Evolutionary conservation across 306 rosid species (phyloP).

Genomic region (Trichosanthes cucumerina): DNA sequence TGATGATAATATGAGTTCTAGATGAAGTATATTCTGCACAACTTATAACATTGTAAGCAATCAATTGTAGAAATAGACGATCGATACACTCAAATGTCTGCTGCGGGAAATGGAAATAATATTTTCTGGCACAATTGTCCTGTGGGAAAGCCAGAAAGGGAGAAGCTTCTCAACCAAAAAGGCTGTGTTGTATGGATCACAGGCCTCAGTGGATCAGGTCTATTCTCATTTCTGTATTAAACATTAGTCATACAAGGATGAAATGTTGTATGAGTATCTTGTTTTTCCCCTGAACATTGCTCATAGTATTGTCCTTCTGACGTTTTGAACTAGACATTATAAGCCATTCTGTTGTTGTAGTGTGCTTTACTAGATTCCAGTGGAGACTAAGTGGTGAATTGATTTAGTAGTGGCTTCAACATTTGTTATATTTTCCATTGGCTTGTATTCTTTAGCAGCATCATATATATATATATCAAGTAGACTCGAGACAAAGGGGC

Average conservation of each 20-base stretch:
- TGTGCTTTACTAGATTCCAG: background rate
- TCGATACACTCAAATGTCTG: conserved; percentile 31
- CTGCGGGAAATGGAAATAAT: conserved; percentile 54
- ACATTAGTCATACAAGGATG: background rate
- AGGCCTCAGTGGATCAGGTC: conserved; percentile 91
- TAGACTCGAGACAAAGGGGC: background rate
- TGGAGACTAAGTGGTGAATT: background rate
- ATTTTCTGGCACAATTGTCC: conserved; percentile 80
- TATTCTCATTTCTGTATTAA: conserved; percentile 4
- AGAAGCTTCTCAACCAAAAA: conserved; percentile 76
- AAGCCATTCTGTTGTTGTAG: background rate
- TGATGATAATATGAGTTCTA: background rate
- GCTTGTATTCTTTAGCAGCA: background rate
- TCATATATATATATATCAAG: background rate
- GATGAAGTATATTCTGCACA: background rate
- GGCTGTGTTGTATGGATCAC: conserved; percentile 91
- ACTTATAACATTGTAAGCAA: background rate
- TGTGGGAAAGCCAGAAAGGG: conserved; percentile 58
- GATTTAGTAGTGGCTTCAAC: background rate
- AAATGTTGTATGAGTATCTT: background rate
- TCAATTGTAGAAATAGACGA: background rate
- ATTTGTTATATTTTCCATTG: background rate
- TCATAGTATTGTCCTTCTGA: background rate
- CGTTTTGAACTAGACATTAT: background rate
- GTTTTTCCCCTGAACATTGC: background rate